These are phyloP conservation scores for Miscanthus lutarioriparius DNA, from an alignment of 176 grass and related monocot genomes.

Conservation along the genomic window DNA sequence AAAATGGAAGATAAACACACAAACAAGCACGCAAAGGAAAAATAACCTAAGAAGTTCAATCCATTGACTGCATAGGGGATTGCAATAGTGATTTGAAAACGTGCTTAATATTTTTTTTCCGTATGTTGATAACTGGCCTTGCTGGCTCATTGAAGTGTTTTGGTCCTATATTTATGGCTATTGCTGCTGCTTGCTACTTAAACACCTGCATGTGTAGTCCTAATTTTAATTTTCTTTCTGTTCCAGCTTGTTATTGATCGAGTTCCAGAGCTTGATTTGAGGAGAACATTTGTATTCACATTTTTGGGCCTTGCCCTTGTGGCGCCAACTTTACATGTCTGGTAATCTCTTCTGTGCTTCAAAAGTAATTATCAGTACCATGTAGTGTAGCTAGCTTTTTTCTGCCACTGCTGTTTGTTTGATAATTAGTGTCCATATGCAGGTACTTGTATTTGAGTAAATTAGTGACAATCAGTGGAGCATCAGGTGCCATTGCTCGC, in stretches of 20 bases:
- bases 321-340: slow-evolving; percentile 76
- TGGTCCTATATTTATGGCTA: neutral
- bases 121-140: neutral
- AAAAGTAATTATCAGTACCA: neutral
- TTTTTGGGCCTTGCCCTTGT: slow-evolving; percentile 81
- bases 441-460: slow-evolving; percentile 98
- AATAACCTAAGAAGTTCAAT: neutral
- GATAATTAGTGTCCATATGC: slow-evolving; percentile 7
- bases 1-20: neutral
- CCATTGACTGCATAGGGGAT: neutral
- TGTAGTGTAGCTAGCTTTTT: neutral
- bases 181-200: neutral
- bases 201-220: neutral
- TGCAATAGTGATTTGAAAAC: neutral
- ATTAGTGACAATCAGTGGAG: slow-evolving; percentile 59
- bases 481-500: slow-evolving; percentile 62
- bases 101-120: neutral
- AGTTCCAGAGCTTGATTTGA: slow-evolving; percentile 68
- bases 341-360: slow-evolving; percentile 50
- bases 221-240: slow-evolving; percentile 20
- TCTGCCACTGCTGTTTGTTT: slow-evolving; percentile 30
- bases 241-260: slow-evolving; percentile 69
- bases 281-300: slow-evolving; percentile 83
- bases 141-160: neutral
- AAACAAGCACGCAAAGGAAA: neutral